A percentile compares a stretch with the other conserved stretches of the same genome.
These are phyloP conservation scores for Metarhizium humberi DNA, from an alignment of 2,329 filamentous ascomycete genomes.

Conservation along the genomic window DNA sequence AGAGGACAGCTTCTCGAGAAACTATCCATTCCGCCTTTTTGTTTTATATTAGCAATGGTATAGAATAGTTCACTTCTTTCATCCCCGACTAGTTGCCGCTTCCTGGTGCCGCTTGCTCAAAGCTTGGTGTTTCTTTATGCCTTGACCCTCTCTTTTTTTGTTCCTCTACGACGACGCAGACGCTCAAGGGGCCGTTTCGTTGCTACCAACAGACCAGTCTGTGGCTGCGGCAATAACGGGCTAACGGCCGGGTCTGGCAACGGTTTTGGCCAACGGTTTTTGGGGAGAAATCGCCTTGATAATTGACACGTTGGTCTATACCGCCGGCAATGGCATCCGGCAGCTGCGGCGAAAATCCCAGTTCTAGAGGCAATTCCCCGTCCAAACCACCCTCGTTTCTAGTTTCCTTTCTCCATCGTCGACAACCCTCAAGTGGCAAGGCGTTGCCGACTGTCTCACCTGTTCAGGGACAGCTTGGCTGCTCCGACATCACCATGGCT, in stretches of 20 bases:
- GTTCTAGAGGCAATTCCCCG: conserved; percentile 6
- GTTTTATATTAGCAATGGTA: conserved; percentile 3
- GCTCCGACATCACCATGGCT: conserved; percentile 16
- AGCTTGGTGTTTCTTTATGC: not conserved
- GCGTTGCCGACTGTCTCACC: conserved; percentile 14
- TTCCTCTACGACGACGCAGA: not conserved
- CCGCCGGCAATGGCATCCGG: conserved; percentile 12
- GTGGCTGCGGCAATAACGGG: not conserved
- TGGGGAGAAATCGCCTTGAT: not conserved
- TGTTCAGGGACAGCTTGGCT: not conserved
- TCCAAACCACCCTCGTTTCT: conserved; percentile 18
- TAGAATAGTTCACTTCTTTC: not conserved
- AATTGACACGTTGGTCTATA: not conserved
- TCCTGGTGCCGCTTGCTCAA: not conserved
- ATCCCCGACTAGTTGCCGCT: not conserved
- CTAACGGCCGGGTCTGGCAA: not conserved
- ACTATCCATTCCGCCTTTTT: not conserved
- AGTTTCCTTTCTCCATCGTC: conserved; percentile 39
- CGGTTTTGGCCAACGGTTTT: not conserved
- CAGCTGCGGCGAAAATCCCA: conserved; percentile 3
- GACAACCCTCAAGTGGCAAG: conserved; percentile 35
- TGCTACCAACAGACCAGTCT: not conserved
- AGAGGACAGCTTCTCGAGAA: not conserved
- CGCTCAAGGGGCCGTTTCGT: not conserved
- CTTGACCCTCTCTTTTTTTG: not conserved